Conservation (phyloP, 768 basidiomycete genomes). For the Boletus vinaceobasis region DNA sequence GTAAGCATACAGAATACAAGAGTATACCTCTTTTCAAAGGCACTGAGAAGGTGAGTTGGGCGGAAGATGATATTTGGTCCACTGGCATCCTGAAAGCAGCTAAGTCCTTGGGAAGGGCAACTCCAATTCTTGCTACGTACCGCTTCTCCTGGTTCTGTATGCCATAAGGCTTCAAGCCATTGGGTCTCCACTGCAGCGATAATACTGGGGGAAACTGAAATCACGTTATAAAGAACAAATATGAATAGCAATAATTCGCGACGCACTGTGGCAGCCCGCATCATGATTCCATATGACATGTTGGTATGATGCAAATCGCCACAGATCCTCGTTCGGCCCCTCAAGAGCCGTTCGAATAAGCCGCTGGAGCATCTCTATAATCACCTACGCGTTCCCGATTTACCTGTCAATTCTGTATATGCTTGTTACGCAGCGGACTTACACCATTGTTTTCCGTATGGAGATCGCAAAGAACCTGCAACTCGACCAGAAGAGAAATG, state of each 20-base stretch:
- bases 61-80: constrained; percentile 44
- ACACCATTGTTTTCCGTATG: constrained; percentile 14
- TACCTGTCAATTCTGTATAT: background rate
- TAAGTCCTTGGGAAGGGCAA: background rate
- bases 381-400: constrained; percentile 10
- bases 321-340: constrained; percentile 35
- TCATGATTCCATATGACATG: constrained; percentile 52
- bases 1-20: background rate
- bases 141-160: constrained; percentile 1
- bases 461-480: constrained; percentile 21
- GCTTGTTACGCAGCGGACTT: background rate
- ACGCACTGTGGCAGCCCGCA: constrained; percentile 41
- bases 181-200: constrained; percentile 38
- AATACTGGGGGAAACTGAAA: constrained; percentile 33
- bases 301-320: constrained; percentile 50
- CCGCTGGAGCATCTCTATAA: constrained; percentile 26
- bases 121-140: constrained; percentile 7
- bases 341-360: constrained; percentile 41
- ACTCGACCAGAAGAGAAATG: constrained; percentile 24
- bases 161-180: constrained; percentile 56
- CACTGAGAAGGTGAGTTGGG: constrained; percentile 39
- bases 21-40: constrained; percentile 41
- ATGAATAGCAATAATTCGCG: background rate
- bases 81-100: constrained; percentile 16
- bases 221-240: background rate